Evolutionary conservation across 805 yeast genomes (phyloP), one percentile per base, ranked within the genome.

Genomic region (Ogataea polymorpha): DNA sequence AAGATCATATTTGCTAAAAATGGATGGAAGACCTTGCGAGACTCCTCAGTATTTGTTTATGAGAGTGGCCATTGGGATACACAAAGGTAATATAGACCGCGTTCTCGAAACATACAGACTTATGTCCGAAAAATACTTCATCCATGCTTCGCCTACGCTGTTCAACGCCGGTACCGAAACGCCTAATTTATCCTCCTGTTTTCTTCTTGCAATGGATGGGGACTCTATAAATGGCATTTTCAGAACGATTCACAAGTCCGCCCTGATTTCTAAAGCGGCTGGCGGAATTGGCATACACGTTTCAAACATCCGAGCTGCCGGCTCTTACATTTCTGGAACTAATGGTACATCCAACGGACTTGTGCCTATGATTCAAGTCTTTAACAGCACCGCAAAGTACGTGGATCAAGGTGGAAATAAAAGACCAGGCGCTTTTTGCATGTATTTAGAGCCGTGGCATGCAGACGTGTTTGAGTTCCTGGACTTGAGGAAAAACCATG

Each of bases 381-480:
- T 82, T 70, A 91, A 91, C 70, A 85, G 88, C 66, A 89, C 98
- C 18, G 98, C 99, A 14, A 78, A 96, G 54, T 91, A 90, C 58
- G 98, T 91, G 30, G 98, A 91, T 57, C 99, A 91, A 72, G 99
- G 99, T 48, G 98, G 98, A 41, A 91, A 91, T 68, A 90, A 90
- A 66, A 74, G 99, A 57, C 99, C 99, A 0, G 98, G 98, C 48
- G 99, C 99, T 3, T 86, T 91, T 65, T 96, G 96, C 25, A 67
- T 89, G 26, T 91, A 90, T 65, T 63, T 91, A 26, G 99, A 91
- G 67, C 97, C 99, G 41, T 91, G 99, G 99, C 99, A 91, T 61
- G 77, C 85, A 9, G 99, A 91, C 56, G 74, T 91, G 25, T 84
- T 87, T 62, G 96, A 86, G 45, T 83, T 91, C 56, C 64, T 91